Evolutionary conservation across 2,329 filamentous ascomycete genomes (phyloP).

Genomic region (Claviceps fusiformis): DNA sequence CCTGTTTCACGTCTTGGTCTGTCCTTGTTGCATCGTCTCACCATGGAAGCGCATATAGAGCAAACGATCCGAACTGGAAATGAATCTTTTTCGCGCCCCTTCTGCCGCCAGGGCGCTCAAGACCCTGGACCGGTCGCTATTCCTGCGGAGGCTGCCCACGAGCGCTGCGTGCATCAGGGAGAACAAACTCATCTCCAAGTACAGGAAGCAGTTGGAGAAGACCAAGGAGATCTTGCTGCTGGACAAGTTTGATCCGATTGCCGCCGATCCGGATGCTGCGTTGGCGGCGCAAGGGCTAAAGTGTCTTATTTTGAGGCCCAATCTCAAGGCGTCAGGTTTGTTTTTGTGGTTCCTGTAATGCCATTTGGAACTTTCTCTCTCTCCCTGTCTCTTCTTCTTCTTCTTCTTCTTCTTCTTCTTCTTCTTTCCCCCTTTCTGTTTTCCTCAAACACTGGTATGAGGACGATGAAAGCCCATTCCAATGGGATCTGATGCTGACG

Average conservation of each 20-base stretch:
- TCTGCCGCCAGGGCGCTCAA: conserved; percentile 61
- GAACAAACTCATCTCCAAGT: conserved; percentile 57
- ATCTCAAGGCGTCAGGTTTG: conserved; percentile 39
- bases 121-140: conserved; percentile 70
- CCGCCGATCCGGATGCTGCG: conserved; percentile 44
- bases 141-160: conserved; percentile 61
- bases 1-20: no score
- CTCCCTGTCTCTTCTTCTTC: not conserved
- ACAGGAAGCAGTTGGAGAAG: conserved; percentile 51
- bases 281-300: conserved; percentile 42
- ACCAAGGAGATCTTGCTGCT: conserved; percentile 52
- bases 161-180: conserved; percentile 69
- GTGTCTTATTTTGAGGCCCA: conserved; percentile 45
- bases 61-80: conserved; percentile 21
- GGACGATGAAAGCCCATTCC: not conserved
- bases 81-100: conserved; percentile 61
- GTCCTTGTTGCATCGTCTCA: not conserved
- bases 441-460: not conserved
- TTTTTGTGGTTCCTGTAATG: conserved; percentile 1
- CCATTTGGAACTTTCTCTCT: not conserved
- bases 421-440: not conserved
- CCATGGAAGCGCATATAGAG: not conserved
- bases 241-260: conserved; percentile 50
- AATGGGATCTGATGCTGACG: not conserved
- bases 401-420: not conserved